Conservation (phyloP, 2,329 filamentous ascomycete species). For the Ascocoryne sarcoides region DNA sequence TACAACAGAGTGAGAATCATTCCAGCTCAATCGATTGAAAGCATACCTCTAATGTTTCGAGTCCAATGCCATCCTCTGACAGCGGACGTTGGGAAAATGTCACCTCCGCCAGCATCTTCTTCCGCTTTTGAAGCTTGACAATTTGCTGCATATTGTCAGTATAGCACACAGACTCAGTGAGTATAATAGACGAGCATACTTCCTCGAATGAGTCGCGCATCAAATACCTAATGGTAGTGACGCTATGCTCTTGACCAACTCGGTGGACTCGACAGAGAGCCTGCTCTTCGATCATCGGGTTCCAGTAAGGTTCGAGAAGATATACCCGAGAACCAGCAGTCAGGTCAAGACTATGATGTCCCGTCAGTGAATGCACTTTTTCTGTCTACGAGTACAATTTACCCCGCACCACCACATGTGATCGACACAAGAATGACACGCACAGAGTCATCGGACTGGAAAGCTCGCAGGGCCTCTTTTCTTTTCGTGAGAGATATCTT, state of each 20-base stretch:
- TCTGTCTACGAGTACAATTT: constrained; percentile 16
- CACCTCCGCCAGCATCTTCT: constrained; percentile 7
- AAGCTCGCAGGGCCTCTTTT: constrained; percentile 34
- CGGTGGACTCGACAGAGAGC: constrained; percentile 21
- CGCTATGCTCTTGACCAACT: constrained; percentile 19
- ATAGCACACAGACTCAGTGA: neutral
- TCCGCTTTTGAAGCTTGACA: constrained; percentile 8
- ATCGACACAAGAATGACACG: constrained; percentile 40
- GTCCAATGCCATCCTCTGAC: constrained; percentile 3
- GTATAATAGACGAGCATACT: neutral
- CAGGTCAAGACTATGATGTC: neutral
- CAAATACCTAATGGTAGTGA: constrained; percentile 22
- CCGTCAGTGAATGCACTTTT: neutral
- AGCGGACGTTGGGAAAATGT: constrained; percentile 1
- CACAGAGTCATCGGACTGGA: constrained; percentile 31
- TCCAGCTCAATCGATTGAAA: too few relatives aligned
- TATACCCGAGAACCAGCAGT: constrained; percentile 19
- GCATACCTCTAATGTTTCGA: neutral
- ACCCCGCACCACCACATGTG: constrained; percentile 43
- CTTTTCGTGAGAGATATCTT: constrained; percentile 32
- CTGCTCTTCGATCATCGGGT: constrained; percentile 25
- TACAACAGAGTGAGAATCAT: too few relatives aligned
- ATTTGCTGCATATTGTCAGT: constrained; percentile 6
- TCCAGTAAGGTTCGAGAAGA: constrained; percentile 27
- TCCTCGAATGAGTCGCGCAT: constrained; percentile 4